Evolutionary conservation across 2,329 filamentous ascomycete genomes (phyloP).

Genomic region (Pseudocercospora fuligena): DNA sequence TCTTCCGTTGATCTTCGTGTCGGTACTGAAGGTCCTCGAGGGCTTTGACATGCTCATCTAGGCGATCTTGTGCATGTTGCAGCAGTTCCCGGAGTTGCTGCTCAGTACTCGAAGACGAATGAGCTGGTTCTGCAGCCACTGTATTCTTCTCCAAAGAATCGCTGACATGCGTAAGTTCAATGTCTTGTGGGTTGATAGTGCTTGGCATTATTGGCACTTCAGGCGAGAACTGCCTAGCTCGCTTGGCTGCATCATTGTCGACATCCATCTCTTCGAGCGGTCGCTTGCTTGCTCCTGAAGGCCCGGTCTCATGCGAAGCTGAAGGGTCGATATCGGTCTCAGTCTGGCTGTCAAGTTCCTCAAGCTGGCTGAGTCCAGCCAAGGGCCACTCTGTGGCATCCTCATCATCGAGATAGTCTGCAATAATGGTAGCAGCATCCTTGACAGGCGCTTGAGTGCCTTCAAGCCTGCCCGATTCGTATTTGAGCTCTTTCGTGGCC

Average conservation of each 20-base stretch:
- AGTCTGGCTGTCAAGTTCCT: slow-evolving; percentile 41
- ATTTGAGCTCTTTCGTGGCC: slow-evolving; percentile 42
- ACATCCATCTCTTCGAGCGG: slow-evolving; percentile 18
- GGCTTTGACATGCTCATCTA: slow-evolving; percentile 37
- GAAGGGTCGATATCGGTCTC: slow-evolving; percentile 34
- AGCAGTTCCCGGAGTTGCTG: slow-evolving; percentile 32
- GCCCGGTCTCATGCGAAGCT: background rate
- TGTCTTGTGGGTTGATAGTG: slow-evolving; percentile 41
- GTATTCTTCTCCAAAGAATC: slow-evolving; percentile 45
- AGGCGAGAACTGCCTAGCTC: slow-evolving; percentile 25
- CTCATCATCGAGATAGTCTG: slow-evolving; percentile 27
- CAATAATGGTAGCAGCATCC: slow-evolving; percentile 32
- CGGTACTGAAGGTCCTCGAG: slow-evolving; percentile 41
- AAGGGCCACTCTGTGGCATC: slow-evolving; percentile 32
- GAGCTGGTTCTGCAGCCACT: background rate
- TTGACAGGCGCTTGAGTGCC: slow-evolving; percentile 29
- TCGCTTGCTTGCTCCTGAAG: slow-evolving; percentile 27
- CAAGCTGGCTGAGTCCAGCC: slow-evolving; percentile 32
- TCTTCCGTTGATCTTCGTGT: slow-evolving; percentile 38
- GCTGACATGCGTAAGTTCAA: slow-evolving; percentile 48
- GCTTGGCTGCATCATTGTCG: slow-evolving; percentile 31
- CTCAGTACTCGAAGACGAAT: slow-evolving; percentile 24
- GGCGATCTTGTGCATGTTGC: slow-evolving; percentile 29
- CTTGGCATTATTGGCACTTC: slow-evolving; percentile 24
- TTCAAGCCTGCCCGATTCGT: slow-evolving; percentile 42